These are phyloP conservation scores for Backusella psychrophila DNA, from an alignment of 192 early-diverging fungal genomes.

Conservation along the genomic window DNA sequence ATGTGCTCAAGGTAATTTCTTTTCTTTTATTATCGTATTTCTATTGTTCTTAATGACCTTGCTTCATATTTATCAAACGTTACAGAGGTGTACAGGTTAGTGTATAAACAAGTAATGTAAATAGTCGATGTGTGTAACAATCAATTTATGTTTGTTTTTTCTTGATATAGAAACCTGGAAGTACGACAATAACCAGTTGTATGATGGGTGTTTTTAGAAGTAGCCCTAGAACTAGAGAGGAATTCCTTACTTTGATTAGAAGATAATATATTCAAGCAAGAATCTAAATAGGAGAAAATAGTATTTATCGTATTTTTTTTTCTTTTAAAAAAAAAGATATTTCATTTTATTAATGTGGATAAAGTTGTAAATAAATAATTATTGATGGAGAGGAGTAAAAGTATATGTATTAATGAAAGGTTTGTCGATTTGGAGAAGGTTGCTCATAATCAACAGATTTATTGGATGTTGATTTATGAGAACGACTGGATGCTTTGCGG, in stretches of 20 bases:
- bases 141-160: not conserved
- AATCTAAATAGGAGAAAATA: not conserved
- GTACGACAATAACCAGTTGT: conserved; percentile 88
- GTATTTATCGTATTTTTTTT: not conserved
- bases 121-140: not conserved
- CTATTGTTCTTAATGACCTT: not conserved
- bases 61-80: not conserved
- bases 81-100: conserved; percentile 14
- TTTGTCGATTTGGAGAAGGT: not conserved
- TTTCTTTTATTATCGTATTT: not conserved
- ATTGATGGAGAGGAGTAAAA: not conserved
- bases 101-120: not conserved
- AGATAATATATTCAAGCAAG: conserved; percentile 16
- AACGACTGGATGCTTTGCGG: conserved; percentile 5
- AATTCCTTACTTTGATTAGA: conserved; percentile 88
- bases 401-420: not conserved
- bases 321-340: not conserved
- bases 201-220: conserved; percentile 95
- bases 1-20: conserved; percentile 29
- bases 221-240: conserved; percentile 91
- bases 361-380: conserved; percentile 2
- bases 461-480: not conserved
- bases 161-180: conserved; percentile 81
- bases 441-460: not conserved
- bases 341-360: not conserved